These are phyloP conservation scores for Exophiala dermatitidis DNA, from an alignment of 2,329 filamentous ascomycete species.

Conservation along the genomic window DNA sequence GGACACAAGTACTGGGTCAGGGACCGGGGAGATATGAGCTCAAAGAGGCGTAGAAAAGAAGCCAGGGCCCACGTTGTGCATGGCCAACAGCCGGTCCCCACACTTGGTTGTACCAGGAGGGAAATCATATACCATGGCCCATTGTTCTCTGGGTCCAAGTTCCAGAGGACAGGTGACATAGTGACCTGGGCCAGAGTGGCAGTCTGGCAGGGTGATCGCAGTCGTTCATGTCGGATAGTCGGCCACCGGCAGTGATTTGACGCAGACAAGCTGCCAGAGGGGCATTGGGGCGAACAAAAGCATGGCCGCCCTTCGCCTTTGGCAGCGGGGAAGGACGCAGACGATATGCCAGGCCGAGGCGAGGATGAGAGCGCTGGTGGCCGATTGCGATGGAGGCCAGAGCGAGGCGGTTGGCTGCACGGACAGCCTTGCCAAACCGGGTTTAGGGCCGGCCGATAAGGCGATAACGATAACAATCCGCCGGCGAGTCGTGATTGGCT, in stretches of 20 bases:
- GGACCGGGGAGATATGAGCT: constrained; percentile 15
- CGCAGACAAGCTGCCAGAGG: neutral
- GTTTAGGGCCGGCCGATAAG: constrained; percentile 9
- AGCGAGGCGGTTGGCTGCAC: constrained; percentile 13
- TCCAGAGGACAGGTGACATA: neutral
- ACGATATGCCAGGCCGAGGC: neutral
- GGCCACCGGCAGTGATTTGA: constrained; percentile 1
- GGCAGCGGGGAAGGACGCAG: neutral
- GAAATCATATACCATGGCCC: neutral
- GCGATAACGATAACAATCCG: constrained; percentile 8
- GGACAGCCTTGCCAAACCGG: constrained; percentile 19
- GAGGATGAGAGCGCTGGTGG: neutral
- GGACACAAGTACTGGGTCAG: constrained; percentile 1
- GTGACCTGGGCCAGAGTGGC: neutral
- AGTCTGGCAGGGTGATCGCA: constrained; percentile 6
- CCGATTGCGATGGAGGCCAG: neutral
- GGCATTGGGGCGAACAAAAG: neutral
- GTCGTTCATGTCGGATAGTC: constrained; percentile 10
- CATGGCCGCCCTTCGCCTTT: neutral
- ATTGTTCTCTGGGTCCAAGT: neutral
- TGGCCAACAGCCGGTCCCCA: neutral
- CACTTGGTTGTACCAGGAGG: constrained; percentile 1
- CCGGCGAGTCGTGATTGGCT: constrained; percentile 7
- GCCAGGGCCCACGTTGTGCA: neutral
- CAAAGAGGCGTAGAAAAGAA: constrained; percentile 11